Base-by-base conservation (phyloP, 2,329 filamentous ascomycete genomes). In the Scytalidium lignicola region DNA sequence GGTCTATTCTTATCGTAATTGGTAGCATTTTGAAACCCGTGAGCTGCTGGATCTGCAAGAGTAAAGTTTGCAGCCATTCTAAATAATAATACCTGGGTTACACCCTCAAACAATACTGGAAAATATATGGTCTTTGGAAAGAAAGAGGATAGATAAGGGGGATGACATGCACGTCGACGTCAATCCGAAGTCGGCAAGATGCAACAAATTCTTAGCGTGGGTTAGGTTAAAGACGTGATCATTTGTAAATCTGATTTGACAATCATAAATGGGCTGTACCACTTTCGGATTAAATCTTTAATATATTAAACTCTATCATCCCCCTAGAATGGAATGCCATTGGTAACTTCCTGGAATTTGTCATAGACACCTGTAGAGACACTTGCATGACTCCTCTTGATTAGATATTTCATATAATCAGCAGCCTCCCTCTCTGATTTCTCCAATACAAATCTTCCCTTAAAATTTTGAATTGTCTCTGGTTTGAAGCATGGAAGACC, bases 401-500 rank as follows among this genome's bases (percentile, higher is more conserved):
- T 86, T 61, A 97, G 73, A 48, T 88, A 88, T 58, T 85, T 82
- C 83, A 99, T 95, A 61, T 93, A 95, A 53, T 96, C 90, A 1
- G 92, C 93, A 0, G 95, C 93, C 69, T 99, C 93, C 43, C 90
- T 79, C 69, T 99, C 93, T 49, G 74, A 89, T 75, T 86, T 91
- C 50, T 97, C 93, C 49, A 96, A 73, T 51, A 96, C 92, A 68
- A 99, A 97, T 13, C 93, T 75, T 61, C 96, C 89, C 55, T 82
- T 83, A 72, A 99, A 96, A 70, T 96, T 90, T 68, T 86, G 83
- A 53, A 99, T 86, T 12, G 88, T 96, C 68, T 96, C 89, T 0
- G 92, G 91, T 70, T 96, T 97, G 78, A 99, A 99, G 72, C 93
- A 99, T 6, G 93, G 93, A 61, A 99, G 69, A 0, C 93, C 93